Evolutionary conservation across 495 filamentous ascomycete species (phyloP).

Genomic region (Tuber brumale): DNA sequence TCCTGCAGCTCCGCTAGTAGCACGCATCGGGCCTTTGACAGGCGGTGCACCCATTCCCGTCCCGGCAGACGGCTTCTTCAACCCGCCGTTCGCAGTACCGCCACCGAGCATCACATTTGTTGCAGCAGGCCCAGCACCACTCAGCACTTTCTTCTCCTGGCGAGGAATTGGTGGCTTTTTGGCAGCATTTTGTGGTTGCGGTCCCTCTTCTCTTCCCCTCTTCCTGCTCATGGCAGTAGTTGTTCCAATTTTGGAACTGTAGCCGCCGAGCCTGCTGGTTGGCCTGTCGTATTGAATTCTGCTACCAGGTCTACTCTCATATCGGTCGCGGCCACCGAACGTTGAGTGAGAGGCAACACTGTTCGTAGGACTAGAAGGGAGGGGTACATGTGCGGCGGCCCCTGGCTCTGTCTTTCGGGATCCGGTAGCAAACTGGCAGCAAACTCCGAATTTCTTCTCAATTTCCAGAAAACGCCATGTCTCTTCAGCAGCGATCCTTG

Average conservation of each 20-base stretch:
- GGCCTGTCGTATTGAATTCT: conserved; percentile 28
- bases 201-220: conserved; percentile 9
- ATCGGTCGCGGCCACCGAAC: conserved; percentile 12
- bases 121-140: conserved; percentile 24
- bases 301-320: conserved; percentile 15
- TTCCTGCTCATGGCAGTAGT: conserved; percentile 22
- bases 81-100: conserved; percentile 4
- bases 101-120: conserved; percentile 31
- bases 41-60: conserved; percentile 22
- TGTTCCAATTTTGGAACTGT: conserved; percentile 13
- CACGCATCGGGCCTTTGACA: conserved; percentile 26
- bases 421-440: conserved; percentile 34
- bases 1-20: conserved; percentile 17
- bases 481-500: conserved; percentile 33
- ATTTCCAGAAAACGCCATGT: conserved; percentile 37
- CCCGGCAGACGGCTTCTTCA: conserved; percentile 38
- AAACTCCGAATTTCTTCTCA: conserved; percentile 40
- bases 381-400: conserved; percentile 23
- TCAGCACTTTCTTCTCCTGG: conserved; percentile 36
- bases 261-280: conserved; percentile 21
- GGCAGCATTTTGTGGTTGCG: conserved; percentile 23
- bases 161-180: conserved; percentile 34
- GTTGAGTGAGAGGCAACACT: conserved; percentile 15
- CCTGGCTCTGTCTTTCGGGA: conserved; percentile 8
- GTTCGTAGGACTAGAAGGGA: conserved; percentile 26